Conservation (phyloP, 2,329 filamentous ascomycete species). For the Aspergillus pseudoterreus region DNA sequence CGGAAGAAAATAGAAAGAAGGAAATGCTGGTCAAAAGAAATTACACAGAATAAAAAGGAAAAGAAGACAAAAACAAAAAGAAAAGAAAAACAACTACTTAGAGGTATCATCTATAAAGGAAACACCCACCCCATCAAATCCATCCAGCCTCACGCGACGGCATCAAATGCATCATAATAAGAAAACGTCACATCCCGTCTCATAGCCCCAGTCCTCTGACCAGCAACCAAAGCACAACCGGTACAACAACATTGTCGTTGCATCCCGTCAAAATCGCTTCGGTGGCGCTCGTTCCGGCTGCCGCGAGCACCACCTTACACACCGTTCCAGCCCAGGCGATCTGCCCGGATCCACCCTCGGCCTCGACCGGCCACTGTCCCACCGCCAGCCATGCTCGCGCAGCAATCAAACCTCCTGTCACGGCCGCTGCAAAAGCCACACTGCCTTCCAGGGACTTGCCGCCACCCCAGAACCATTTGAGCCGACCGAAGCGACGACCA, state of each 20-base stretch:
- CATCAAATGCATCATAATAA: not conserved
- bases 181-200: not conserved
- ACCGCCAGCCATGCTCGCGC: constrained; percentile 71
- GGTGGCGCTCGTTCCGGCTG: constrained; percentile 77
- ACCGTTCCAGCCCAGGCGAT: constrained; percentile 33
- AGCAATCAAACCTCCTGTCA: constrained; percentile 67
- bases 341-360: constrained; percentile 9
- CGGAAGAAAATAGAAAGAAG: not conserved
- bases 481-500: constrained; percentile 76
- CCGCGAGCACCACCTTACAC: constrained; percentile 66
- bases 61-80: not conserved
- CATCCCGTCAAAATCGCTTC: constrained; percentile 94
- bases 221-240: constrained; percentile 86
- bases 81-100: not conserved
- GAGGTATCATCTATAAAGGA: not conserved
- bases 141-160: not conserved
- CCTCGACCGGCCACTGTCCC: constrained; percentile 62
- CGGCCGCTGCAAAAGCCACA: constrained; percentile 74
- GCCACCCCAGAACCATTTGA: constrained; percentile 95
- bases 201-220: constrained; percentile 67
- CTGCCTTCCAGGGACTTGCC: constrained; percentile 91
- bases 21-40: not conserved
- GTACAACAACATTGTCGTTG: constrained; percentile 97
- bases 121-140: not conserved
- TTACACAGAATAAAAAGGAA: not conserved